phyloP scores from a whole-genome alignment of 805 yeast genomes.

The Henningerozyma blattae region DNA sequence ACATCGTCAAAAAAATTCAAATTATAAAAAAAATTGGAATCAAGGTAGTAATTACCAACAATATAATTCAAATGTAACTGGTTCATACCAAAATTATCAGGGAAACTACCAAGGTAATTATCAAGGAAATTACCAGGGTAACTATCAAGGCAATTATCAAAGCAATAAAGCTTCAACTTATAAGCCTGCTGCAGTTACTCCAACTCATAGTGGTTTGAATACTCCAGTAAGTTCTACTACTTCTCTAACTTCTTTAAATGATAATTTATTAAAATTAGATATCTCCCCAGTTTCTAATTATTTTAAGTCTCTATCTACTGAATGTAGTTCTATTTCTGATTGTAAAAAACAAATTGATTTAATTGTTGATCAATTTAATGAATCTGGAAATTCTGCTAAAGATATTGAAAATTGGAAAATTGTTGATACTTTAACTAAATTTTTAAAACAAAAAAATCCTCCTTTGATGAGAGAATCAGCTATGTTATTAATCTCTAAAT shows the following conservation, averaged over 20 bases:
- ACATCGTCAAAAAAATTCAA: slow-evolving; percentile 9
- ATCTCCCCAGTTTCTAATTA: slow-evolving; percentile 56
- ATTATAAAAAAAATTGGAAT: slow-evolving; percentile 7
- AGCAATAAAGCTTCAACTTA: slow-evolving; percentile 9
- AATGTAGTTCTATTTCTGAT: slow-evolving; percentile 25
- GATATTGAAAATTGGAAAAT: slow-evolving; percentile 55
- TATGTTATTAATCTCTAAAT: slow-evolving; percentile 42
- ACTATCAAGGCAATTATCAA: slow-evolving; percentile 10
- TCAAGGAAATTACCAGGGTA: slow-evolving; percentile 3
- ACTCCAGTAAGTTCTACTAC: slow-evolving; percentile 49
- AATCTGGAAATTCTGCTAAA: slow-evolving; percentile 25
- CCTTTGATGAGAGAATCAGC: slow-evolving; percentile 69
- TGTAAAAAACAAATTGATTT: slow-evolving; percentile 23
- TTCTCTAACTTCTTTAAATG: slow-evolving; percentile 59
- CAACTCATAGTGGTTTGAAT: slow-evolving; percentile 24
- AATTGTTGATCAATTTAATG: slow-evolving; percentile 36
- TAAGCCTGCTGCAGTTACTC: slow-evolving; percentile 26
- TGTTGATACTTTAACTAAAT: slow-evolving; percentile 46
- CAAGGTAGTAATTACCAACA: slow-evolving; percentile 10
- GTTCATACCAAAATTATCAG: slow-evolving; percentile 5
- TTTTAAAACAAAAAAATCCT: slow-evolving; percentile 64
- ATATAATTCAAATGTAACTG: slow-evolving; percentile 6
- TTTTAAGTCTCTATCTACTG: slow-evolving; percentile 29
- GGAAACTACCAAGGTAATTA: slow-evolving; percentile 6
- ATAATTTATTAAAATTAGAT: slow-evolving; percentile 55